phyloP scores from a whole-genome alignment of 2,329 filamentous ascomycete species.

The Cladosporium sp. region DNA sequence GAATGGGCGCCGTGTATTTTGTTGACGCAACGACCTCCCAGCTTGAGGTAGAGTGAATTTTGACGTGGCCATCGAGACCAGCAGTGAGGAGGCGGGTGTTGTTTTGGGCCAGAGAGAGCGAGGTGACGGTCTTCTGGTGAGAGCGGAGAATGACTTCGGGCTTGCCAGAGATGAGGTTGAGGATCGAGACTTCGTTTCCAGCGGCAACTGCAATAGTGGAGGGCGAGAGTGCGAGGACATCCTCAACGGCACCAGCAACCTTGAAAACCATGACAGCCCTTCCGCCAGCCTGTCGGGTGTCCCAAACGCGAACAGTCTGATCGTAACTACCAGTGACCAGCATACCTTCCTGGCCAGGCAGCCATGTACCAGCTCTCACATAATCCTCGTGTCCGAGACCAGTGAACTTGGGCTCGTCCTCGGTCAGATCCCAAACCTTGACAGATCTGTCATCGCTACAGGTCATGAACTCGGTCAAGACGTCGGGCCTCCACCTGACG shows the following conservation, averaged over 20 bases:
- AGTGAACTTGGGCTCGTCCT: constrained; percentile 71
- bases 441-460: constrained; percentile 92
- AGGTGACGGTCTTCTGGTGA: constrained; percentile 97
- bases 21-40: constrained; percentile 97
- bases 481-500: constrained; percentile 81
- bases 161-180: constrained; percentile 89
- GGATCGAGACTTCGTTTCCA: constrained; percentile 82
- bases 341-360: constrained; percentile 74
- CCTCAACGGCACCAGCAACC: constrained; percentile 85
- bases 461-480: constrained; percentile 83
- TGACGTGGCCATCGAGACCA: constrained; percentile 92
- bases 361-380: constrained; percentile 82
- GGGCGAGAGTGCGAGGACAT: constrained; percentile 81
- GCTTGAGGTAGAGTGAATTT: constrained; percentile 88
- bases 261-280: constrained; percentile 87
- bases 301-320: constrained; percentile 90
- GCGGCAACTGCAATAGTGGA: constrained; percentile 84
- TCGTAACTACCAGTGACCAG: constrained; percentile 93
- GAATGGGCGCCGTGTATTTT: constrained; percentile 90
- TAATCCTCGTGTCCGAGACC: constrained; percentile 92
- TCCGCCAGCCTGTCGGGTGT: constrained; percentile 69
- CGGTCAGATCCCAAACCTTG: constrained; percentile 88
- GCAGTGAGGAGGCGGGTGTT: constrained; percentile 82
- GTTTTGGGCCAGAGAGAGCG: constrained; percentile 77
- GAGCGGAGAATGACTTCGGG: constrained; percentile 85